Evolutionary conservation across 2,329 filamentous ascomycete genomes (phyloP), one percentile per base, ranked within the genome.

Genomic region (Diplocarpon mali): DNA sequence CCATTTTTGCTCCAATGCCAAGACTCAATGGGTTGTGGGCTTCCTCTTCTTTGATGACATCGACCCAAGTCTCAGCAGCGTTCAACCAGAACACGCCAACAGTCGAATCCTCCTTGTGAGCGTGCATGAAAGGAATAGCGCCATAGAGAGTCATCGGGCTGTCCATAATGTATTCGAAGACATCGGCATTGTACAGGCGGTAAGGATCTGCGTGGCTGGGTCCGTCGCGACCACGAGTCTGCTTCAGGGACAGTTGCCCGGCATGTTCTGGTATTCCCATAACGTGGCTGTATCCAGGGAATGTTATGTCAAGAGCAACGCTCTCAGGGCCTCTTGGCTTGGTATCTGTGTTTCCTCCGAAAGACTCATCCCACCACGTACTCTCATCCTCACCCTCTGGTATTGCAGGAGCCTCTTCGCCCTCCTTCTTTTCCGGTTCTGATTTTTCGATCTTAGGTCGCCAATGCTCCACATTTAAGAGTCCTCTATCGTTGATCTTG

Each of bases 121-220:
- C 92, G 65, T 96, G 92, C 87, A 98, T 94, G 61, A 96, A 85
- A 2, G 92, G 92, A 56, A 98, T 96, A 7, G 88, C 72, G n/a
- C 92, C 92, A 60, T 98, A 98, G 1, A 98, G 73, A 0, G 92
- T 96, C 92, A 98, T 98, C 0, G 92, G 89, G 64, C 88, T 96
- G 65, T 96, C 85, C 57, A 95, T 75, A 57, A 95, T 82, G 64
- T 98, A 98, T 67, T 98, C 92, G 57, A 98, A 98, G 10, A 98
- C 92, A 62, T 98, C 92, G 28, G 86, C 76, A 64, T 98, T 98
- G 69, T 95, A 95, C 64, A 98, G 67, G 31, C 92, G 78, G 67
- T 98, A 98, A 0, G 92, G 92, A 51, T 98, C 86, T 9, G 75
- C 71, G 64, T 92, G 87, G 57, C 87, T 85, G 2, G 34, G n/a